Conservation (phyloP, 2,329 filamentous ascomycete genomes). For the Ascochyta viciae-villosae region DNA sequence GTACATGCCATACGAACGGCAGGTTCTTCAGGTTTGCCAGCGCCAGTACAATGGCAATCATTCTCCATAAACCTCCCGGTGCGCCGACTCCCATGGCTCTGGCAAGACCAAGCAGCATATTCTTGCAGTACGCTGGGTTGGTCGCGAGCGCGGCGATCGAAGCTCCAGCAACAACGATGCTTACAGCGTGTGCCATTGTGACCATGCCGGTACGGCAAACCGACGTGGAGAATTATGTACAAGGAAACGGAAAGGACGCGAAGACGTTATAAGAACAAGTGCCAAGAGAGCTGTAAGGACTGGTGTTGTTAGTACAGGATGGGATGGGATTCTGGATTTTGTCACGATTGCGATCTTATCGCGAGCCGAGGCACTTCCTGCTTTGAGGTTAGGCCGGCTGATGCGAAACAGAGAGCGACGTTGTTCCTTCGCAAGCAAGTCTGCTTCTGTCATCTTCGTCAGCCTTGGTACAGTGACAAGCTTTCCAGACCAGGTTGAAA, state of each 20-base stretch:
- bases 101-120: slow-evolving; percentile 1
- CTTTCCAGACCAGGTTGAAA: not conserved
- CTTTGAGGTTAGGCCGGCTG: not conserved
- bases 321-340: not conserved
- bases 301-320: not conserved
- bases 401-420: not conserved
- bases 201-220: not conserved
- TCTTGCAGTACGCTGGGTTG: slow-evolving; percentile 10
- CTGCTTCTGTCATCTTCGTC: not conserved
- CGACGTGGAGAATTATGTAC: not conserved
- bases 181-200: slow-evolving; percentile 28
- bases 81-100: slow-evolving; percentile 34
- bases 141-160: slow-evolving; percentile 15
- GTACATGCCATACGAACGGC: slow-evolving; percentile 78
- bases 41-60: slow-evolving; percentile 43
- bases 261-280: not conserved
- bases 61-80: slow-evolving; percentile 46
- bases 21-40: slow-evolving; percentile 74
- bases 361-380: slow-evolving; percentile 9
- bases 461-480: not conserved
- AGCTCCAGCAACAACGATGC: slow-evolving; percentile 30
- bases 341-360: not conserved
- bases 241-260: too few relatives aligned
- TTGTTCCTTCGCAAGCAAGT: slow-evolving; percentile 4
- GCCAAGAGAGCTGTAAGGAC: slow-evolving; percentile 3